Evolutionary conservation across 768 basidiomycete genomes (phyloP).

Genomic region (Multifurca ochricompacta): DNA sequence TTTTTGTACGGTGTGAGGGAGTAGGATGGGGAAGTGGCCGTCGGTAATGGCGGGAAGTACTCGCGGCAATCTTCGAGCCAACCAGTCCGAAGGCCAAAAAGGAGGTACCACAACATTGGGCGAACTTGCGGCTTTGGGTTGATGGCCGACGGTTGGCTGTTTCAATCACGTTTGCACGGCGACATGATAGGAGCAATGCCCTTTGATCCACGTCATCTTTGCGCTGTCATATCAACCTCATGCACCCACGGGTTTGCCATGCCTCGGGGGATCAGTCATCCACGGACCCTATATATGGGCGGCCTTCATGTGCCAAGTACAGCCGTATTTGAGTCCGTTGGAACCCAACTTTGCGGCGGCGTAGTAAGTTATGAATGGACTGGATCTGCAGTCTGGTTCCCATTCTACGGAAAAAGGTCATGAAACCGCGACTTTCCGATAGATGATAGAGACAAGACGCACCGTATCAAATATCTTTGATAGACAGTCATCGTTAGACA

Average conservation of each 20-base stretch:
- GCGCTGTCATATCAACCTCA: neutral
- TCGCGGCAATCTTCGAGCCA: neutral
- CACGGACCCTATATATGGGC: neutral
- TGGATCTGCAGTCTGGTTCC: neutral
- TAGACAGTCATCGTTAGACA: neutral
- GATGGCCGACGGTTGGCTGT: neutral
- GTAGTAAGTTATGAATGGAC: neutral
- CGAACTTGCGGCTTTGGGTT: neutral
- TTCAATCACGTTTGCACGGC: neutral
- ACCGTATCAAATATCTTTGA: neutral
- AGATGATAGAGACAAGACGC: too few relatives aligned
- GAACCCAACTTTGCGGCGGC: neutral
- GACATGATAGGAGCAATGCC: neutral
- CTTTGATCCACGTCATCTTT: neutral
- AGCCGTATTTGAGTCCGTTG: neutral
- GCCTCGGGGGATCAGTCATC: constrained; percentile 2
- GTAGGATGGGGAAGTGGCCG: too few relatives aligned
- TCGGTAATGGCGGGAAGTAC: neutral
- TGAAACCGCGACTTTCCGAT: constrained; percentile 1
- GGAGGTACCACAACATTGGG: neutral
- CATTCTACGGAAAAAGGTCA: neutral
- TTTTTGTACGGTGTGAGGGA: too few relatives aligned
- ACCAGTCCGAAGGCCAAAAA: neutral
- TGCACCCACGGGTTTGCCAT: neutral
- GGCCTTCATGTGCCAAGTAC: neutral